These are phyloP conservation scores for Trametes sanguinea DNA, from an alignment of 768 basidiomycete species.

Conservation along the genomic window DNA sequence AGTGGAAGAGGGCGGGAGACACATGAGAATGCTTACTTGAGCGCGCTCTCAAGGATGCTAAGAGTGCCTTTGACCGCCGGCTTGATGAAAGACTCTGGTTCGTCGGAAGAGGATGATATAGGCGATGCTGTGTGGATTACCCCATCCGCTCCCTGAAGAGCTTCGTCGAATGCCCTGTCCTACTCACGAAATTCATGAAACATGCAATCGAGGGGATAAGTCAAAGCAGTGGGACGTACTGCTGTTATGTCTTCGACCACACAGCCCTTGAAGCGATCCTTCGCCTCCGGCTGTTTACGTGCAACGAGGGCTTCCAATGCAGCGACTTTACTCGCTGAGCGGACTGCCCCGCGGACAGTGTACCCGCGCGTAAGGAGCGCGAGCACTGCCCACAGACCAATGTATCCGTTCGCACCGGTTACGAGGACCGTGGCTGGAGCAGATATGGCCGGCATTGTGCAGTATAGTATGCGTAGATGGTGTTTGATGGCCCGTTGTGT, in stretches of 20 bases:
- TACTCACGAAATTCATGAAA: slow-evolving; percentile 20
- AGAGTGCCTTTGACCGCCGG: slow-evolving; percentile 76
- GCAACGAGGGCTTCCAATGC: slow-evolving; percentile 52
- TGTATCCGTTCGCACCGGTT: slow-evolving; percentile 57
- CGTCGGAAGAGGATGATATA: slow-evolving; percentile 45
- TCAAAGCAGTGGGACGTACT: neutral
- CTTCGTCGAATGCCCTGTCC: slow-evolving; percentile 75
- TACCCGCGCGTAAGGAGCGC: slow-evolving; percentile 60
- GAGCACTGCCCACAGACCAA: slow-evolving; percentile 57
- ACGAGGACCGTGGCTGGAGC: slow-evolving; percentile 45
- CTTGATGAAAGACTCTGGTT: slow-evolving; percentile 54
- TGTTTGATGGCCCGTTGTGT: neutral
- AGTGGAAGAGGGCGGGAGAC: too few species aligned
- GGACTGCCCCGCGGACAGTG: slow-evolving; percentile 60
- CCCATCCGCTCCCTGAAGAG: slow-evolving; percentile 70
- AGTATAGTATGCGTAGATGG: neutral
- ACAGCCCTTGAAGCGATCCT: neutral
- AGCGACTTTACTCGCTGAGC: slow-evolving; percentile 55
- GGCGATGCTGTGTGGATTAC: slow-evolving; percentile 72
- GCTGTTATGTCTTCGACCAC: slow-evolving; percentile 5
- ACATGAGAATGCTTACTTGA: slow-evolving; percentile 37
- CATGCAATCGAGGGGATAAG: too few species aligned
- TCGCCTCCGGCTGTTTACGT: neutral
- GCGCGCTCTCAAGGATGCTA: slow-evolving; percentile 57
- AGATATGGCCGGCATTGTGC: slow-evolving; percentile 35